Base-by-base conservation (phyloP, 768 basidiomycete species). In the Sporobolomyces roseus region DNA sequence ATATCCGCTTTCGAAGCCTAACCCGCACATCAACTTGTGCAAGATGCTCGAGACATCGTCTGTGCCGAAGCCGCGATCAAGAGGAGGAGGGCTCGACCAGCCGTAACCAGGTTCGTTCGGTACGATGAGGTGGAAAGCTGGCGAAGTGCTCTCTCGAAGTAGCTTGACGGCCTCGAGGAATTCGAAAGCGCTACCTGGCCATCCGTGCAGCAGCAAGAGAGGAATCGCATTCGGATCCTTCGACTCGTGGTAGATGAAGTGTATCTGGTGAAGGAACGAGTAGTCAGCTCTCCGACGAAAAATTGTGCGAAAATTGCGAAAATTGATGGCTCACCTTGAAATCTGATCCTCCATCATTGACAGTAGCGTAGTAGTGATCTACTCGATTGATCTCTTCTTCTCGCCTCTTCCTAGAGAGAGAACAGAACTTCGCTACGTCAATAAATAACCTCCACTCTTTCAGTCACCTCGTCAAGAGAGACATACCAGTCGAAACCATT, bases 141-240 rank as follows among this genome's bases (percentile, higher is more conserved):
- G 60, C 10, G 27, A 6, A 4, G 66, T 66, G 23, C 62, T 63
- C 19, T 66, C 50, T 8, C 59, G 58, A 3, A 76, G 71, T 35
- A 66, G 29, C 52, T 72, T 71, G 62, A 74, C 61, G 29, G 66
- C 66, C 1, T 74, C 65, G 38, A 63, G 17, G 50, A 77, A 77
- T 56, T 77, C 77, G 50, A 77, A 54, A 13, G 74, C 61, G 9
- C 64, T 65, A 3, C 76, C 58, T 73, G 77, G 77, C 77, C 77
- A 77, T 12, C 76, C 77, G 38, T 77, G 77, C 2, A 72, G 48
- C 10, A 77, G 43, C 7, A 77, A 16, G 19, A 77, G 70, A 12
- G 76, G 75, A 45, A 76, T 77, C 13, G 77, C 76, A 12, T 75
- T 49, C 0, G 70, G 68, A 25, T 73, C 68, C 1, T 51, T 33